Base-by-base conservation (phyloP, 2,329 filamentous ascomycete genomes). In the Penicillium verrucosum region DNA sequence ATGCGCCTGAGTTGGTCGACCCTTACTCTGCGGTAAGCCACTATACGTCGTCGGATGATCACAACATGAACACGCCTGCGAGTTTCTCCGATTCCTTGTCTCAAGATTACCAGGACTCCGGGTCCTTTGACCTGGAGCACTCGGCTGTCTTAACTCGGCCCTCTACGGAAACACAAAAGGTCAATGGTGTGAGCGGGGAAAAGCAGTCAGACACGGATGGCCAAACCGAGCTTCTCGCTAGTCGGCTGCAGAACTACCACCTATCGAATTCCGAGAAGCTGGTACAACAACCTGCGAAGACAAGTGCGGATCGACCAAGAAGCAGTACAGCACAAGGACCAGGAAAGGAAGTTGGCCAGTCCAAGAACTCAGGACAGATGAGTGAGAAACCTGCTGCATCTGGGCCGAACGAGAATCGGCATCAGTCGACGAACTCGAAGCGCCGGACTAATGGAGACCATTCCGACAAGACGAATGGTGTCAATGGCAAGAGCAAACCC, bases 31-130 rank as follows among this genome's bases (percentile, higher is more conserved):
- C 71, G 5, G 67, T 71, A 53, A 75, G 70, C 44, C 71, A 75
- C 54, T 76, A 74, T 60, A 73, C 72, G 9, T 77, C 76, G 21
- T 77, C 73, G 6, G 75, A 76, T 56, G 74, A 74, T 25, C 66
- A 67, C 36, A 68, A 65, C 41, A 70, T 68, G 44, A 69, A 75
- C 48, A 75, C 72, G 1, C 71, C 73, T 45, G 69, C 68, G 51
- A 74, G 73, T 50, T 65, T 69, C 18, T 74, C 73, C 4, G 73
- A 75, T 55, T 69, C 73, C 1, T 61, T 74, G 43, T 76, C 73
- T 36, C 71, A 74, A 38, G 73, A 73, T 50, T 68, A 70, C 18
- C 73, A 72, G 54, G 73, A 77, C 16, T 69, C 67, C 36, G 67
- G 63, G 10, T 70, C 69, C 0, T 72, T 73, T 47, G 73, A 75